Evolutionary conservation across 2,329 filamentous ascomycete genomes (phyloP).

Genomic region (Helotiales sp.): DNA sequence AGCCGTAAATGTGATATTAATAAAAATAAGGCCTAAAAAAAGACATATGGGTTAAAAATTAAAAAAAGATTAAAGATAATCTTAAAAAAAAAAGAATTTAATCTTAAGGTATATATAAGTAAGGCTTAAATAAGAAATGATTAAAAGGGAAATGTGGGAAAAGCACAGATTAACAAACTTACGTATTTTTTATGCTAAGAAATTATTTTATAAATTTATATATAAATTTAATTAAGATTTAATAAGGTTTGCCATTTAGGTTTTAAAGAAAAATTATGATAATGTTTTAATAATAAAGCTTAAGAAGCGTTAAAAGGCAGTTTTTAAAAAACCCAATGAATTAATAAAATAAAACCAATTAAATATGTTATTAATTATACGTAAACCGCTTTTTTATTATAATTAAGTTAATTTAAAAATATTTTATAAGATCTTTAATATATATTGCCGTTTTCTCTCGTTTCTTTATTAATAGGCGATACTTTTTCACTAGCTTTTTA

Average conservation of each 20-base stretch:
- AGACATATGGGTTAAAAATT: background rate
- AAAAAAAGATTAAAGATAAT: background rate
- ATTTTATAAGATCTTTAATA: no score
- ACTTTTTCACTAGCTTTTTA: slow-evolving; percentile 32
- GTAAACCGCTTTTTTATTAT: slow-evolving; percentile 39
- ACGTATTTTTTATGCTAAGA: slow-evolving; percentile 26
- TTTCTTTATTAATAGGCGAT: slow-evolving; percentile 34
- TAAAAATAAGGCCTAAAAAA: background rate
- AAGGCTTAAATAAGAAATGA: background rate
- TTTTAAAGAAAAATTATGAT: slow-evolving; percentile 24
- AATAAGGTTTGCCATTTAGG: slow-evolving; percentile 12
- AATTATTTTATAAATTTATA: slow-evolving; percentile 27
- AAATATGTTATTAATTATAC: slow-evolving; percentile 35
- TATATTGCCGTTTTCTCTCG: slow-evolving; percentile 36
- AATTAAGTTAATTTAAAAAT: slow-evolving; percentile 37
- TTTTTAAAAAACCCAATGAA: slow-evolving; percentile 26
- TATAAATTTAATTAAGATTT: slow-evolving; percentile 25
- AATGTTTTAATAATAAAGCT: slow-evolving; percentile 29
- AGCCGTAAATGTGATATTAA: background rate
- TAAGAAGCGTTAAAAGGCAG: slow-evolving; percentile 22
- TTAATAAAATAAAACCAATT: slow-evolving; percentile 22
- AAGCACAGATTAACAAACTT: slow-evolving; percentile 11
- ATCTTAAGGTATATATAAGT: background rate
- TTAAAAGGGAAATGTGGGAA: background rate
- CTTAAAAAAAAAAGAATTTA: background rate